Conservation (phyloP, 2,329 filamentous ascomycete species). For the Rhexocercosporidium sp. region DNA sequence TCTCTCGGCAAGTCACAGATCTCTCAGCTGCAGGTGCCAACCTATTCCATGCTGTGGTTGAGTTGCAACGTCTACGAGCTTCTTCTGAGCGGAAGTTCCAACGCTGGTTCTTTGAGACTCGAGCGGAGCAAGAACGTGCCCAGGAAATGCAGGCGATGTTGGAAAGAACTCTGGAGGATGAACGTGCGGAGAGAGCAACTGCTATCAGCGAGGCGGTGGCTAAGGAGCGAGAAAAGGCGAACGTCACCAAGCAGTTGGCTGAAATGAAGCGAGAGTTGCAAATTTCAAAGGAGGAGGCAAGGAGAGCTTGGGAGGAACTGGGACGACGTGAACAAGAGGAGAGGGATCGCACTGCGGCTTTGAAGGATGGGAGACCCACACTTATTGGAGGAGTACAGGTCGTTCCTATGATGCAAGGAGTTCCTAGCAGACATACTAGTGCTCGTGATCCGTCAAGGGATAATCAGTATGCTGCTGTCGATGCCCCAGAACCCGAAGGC, state of each 20-base stretch:
- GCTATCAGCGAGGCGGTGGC: conserved; percentile 69
- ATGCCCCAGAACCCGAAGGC: conserved; percentile 31
- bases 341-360: conserved; percentile 81
- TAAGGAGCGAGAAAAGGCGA: conserved; percentile 70
- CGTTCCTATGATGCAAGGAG: conserved; percentile 84
- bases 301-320: conserved; percentile 95
- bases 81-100: conserved; percentile 98
- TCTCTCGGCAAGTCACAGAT: conserved; percentile 93
- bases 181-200: conserved; percentile 72
- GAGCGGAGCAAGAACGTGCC: conserved; percentile 82
- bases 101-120: conserved; percentile 96
- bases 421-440: conserved; percentile 60
- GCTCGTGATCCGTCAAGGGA: conserved; percentile 49
- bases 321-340: conserved; percentile 93
- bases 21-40: conserved; percentile 97
- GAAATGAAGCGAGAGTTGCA: conserved; percentile 93
- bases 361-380: conserved; percentile 86
- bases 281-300: conserved; percentile 95
- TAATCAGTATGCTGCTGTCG: conserved; percentile 46
- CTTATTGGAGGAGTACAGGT: conserved; percentile 93
- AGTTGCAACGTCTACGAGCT: conserved; percentile 89
- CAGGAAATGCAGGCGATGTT: conserved; percentile 83
- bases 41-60: conserved; percentile 95
- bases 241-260: conserved; percentile 76
- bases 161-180: conserved; percentile 75